Evolutionary conservation across 2,329 filamentous ascomycete genomes (phyloP).

Genomic region (Stenocarpella maydis): DNA sequence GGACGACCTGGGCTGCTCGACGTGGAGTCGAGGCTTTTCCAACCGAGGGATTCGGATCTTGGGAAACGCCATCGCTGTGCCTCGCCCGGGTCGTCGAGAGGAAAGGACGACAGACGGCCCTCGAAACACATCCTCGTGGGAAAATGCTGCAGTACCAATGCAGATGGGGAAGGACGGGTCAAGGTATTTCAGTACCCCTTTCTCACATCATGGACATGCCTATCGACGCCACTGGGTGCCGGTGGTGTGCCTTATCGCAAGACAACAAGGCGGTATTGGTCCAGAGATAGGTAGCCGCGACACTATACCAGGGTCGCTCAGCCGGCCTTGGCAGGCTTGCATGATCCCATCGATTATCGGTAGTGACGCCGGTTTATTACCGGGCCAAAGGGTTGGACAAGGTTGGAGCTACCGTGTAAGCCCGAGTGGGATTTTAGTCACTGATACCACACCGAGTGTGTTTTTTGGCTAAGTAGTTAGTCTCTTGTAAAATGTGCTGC

Average conservation of each 20-base stretch:
- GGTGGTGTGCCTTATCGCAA: slow-evolving; percentile 7
- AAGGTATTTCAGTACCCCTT: not conserved
- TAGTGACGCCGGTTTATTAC: not conserved
- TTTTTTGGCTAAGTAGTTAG: too few species aligned
- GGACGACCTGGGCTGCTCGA: slow-evolving; percentile 28
- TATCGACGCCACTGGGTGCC: slow-evolving; percentile 14
- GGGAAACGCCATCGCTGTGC: not conserved
- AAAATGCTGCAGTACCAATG: not conserved
- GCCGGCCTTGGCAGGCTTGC: slow-evolving; percentile 9
- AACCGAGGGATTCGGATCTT: slow-evolving; percentile 9
- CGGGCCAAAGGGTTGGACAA: not conserved
- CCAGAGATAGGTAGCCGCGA: slow-evolving; percentile 16
- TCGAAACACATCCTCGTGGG: not conserved
- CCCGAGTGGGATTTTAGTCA: not conserved
- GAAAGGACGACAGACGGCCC: not conserved
- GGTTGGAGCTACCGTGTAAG: slow-evolving; percentile 8
- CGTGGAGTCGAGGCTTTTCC: slow-evolving; percentile 23
- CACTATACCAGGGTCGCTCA: slow-evolving; percentile 13
- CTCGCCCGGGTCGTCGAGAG: not conserved
- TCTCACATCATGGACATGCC: too few species aligned
- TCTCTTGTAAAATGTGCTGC: not conserved
- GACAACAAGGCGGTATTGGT: slow-evolving; percentile 8
- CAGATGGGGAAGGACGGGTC: not conserved
- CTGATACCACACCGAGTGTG: not conserved
- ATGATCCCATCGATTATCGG: slow-evolving; percentile 10